Conservation (phyloP, 2,329 filamentous ascomycete genomes). For the Ophiosphaerella korrae region DNA sequence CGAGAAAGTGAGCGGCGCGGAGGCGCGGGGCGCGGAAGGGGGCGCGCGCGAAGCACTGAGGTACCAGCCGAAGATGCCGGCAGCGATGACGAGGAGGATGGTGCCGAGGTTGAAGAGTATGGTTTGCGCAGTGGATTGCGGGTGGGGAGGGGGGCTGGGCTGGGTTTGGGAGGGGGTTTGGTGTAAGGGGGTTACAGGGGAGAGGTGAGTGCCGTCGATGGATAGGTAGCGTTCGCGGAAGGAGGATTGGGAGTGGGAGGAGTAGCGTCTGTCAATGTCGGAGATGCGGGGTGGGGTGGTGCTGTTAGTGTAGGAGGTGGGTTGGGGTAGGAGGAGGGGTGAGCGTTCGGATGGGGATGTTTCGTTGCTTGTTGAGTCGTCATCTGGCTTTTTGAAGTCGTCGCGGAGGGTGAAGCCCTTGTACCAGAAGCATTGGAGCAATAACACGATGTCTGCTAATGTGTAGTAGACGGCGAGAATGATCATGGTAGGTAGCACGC, state of each 20-base stretch:
- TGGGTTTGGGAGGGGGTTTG: slow-evolving; percentile 29
- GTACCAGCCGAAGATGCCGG: slow-evolving; percentile 83
- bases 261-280: slow-evolving; percentile 40
- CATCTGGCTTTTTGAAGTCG: slow-evolving; percentile 29
- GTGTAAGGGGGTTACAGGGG: slow-evolving; percentile 81
- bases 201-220: slow-evolving; percentile 71
- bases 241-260: slow-evolving; percentile 38
- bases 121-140: slow-evolving; percentile 57
- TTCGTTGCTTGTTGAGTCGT: slow-evolving; percentile 23
- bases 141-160: slow-evolving; percentile 46
- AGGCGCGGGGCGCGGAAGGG: slow-evolving; percentile 37
- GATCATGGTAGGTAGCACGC: slow-evolving; percentile 92
- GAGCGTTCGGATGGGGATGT: slow-evolving; percentile 45
- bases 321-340: slow-evolving; percentile 38
- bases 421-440: slow-evolving; percentile 95
- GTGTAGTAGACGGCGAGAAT: slow-evolving; percentile 61
- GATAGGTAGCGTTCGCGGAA: slow-evolving; percentile 58
- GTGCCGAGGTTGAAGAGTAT: slow-evolving; percentile 75
- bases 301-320: slow-evolving; percentile 24
- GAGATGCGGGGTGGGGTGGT: slow-evolving; percentile 42
- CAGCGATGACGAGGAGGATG: slow-evolving; percentile 79
- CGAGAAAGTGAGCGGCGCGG: slow-evolving; percentile 67
- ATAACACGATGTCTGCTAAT: slow-evolving; percentile 61
- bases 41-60: slow-evolving; percentile 56
- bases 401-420: slow-evolving; percentile 68